Conservation (phyloP, 2,329 filamentous ascomycete genomes). For the Ophiognomonia clavigignenti-juglandacearum region DNA sequence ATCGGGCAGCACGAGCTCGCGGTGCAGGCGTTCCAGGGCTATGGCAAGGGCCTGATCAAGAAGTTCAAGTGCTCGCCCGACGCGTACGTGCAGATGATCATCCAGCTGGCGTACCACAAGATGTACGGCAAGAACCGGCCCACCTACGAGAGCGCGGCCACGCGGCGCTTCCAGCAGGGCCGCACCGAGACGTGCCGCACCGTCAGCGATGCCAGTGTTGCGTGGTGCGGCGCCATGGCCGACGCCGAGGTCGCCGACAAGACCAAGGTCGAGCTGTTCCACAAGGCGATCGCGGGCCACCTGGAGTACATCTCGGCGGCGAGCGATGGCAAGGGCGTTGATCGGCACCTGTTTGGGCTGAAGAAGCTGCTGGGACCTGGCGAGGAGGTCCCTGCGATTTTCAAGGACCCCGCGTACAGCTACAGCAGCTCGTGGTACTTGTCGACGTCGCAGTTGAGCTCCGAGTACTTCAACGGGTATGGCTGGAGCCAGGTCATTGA, state of each 20-base stretch:
- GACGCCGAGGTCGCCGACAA: slow-evolving; percentile 60
- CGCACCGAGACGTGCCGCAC: slow-evolving; percentile 93
- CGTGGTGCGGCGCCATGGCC: slow-evolving; percentile 85
- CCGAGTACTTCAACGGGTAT: slow-evolving; percentile 98
- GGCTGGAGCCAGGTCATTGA: slow-evolving; percentile 98
- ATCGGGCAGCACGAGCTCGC: slow-evolving; percentile 86
- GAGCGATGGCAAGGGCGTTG: slow-evolving; percentile 87
- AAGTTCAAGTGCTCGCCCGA: slow-evolving; percentile 98
- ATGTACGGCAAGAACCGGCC: slow-evolving; percentile 98
- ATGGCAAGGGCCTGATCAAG: slow-evolving; percentile 98
- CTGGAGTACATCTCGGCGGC: slow-evolving; percentile 88
- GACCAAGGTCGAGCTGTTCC: slow-evolving; percentile 69
- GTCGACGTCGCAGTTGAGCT: slow-evolving; percentile 83
- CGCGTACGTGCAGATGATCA: slow-evolving; percentile 97
- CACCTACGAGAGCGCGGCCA: slow-evolving; percentile 95
- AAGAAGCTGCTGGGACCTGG: slow-evolving; percentile 82
- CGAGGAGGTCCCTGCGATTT: slow-evolving; percentile 77
- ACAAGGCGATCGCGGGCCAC: slow-evolving; percentile 74
- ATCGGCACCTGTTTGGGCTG: slow-evolving; percentile 93
- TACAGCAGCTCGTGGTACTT: slow-evolving; percentile 91
- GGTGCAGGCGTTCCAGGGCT: slow-evolving; percentile 93
- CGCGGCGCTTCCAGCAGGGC: slow-evolving; percentile 90
- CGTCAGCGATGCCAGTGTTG: slow-evolving; percentile 85
- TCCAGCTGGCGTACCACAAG: slow-evolving; percentile 96
- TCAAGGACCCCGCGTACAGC: slow-evolving; percentile 75